Base-by-base conservation (phyloP, 139 green algal species). In the Haematococcus sp. region DNA sequence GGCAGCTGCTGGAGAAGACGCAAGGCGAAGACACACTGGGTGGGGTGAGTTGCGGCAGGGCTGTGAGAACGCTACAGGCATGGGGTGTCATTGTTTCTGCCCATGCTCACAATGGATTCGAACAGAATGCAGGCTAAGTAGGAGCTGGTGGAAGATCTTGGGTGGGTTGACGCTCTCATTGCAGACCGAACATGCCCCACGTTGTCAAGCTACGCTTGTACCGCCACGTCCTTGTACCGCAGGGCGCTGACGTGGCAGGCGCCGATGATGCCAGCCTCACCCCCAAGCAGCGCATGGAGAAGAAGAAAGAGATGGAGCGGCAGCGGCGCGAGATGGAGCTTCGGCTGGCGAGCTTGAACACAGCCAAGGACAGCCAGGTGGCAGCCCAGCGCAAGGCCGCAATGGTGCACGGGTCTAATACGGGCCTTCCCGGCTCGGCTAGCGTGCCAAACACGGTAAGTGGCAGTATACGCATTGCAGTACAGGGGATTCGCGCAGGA, bases 241-340 rank as follows among this genome's bases (percentile, higher is more conserved):
- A 49, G 40, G 40, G 40, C 40, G 40, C 11, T 7, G 40, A 49
- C 40, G 40, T 49, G 40, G 40, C 40, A 49, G 40, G 40, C 40
- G 40, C 40, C 1, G 55, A 54, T 46, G 73, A 74, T 35, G 58
- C 49, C 0, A 3, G n/a, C 9, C 35, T 83, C 44, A 83, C 77
- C 3, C 77, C 77, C 25, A 76, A 76, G 46, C 40, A 83, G 68
- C 25, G 34, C n/a, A 9, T 76, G 20, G 68, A 71, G n/a, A 71
- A 72, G 30, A 83, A 79, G 11, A 71, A 77, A 17, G 30, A 71
- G 71, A 3, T 23, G 34, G 32, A 76, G n/a, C 40, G 60, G 4
- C 43, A 81, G 70, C 43, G 27, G 25, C 67, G 74, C 0, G 74
- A 84, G 63, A 70, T 84, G 51, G 74, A 84, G 69, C 49, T 84